Evolutionary conservation across 1,284 basidiomycete species (phyloP), one percentile per base, ranked within the genome.

Genomic region (Cutaneotrichosporon dermatis): DNA sequence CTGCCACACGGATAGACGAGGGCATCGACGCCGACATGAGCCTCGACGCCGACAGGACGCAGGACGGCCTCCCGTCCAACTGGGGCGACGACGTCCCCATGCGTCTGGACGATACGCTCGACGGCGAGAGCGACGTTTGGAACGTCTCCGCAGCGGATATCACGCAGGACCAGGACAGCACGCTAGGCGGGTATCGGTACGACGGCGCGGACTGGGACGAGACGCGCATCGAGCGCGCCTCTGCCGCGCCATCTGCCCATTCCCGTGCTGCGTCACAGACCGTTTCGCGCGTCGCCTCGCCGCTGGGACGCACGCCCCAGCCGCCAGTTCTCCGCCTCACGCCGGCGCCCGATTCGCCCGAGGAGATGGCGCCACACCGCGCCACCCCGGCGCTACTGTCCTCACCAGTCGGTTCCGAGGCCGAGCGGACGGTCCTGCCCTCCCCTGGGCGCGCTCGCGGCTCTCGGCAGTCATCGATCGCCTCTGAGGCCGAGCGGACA

Each of bases 121-220:
- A 51, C 50, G 37, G 9, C 6, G 67, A 68, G 8, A 67, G 51
- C 2, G 54, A 45, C 1, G 64, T 56, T 16, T 70, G 69, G 68
- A 59, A 68, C 55, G 4, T 61, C 10, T 57, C 63, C 1, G 49
- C 58, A 2, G 57, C 54, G 13, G 62, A 62, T 11, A 48, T 62
- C 13, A 62, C 57, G 33, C 54, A 55, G 25, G 56, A 55, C n/a
- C 41, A 39, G 25, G 48, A 51, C 11, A 48, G 49, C 39, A 56
- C 54, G 3, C 52, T 62, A 6, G 56, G 34, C 6, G 54, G 39
- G 7, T 52, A 59, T 55, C 35, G 49, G 34, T 50, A 60, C 46
- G 34, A n/a, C 50, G 62, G 59, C n/a, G 51, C 36, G 6, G 55
- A 55, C 4, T 63, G 61, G 61, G 53, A 63, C 25, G 54, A 49